Conservation (phyloP, 2,329 filamentous ascomycete genomes). For the Aureobasidium sp. region DNA sequence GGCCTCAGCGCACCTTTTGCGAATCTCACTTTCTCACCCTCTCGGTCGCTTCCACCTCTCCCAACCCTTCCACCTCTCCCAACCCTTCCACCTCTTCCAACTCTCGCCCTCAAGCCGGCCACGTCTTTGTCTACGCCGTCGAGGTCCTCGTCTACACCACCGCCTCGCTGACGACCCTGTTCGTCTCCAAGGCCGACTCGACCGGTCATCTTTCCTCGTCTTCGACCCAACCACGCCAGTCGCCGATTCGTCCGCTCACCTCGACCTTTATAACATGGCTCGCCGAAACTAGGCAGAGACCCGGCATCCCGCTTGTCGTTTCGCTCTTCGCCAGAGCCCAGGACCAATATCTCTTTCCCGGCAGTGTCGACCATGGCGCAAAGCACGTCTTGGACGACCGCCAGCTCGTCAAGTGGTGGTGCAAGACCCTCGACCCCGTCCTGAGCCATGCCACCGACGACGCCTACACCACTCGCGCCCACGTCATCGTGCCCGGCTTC, state of each 20-base stretch:
- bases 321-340: conserved; percentile 90
- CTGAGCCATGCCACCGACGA: conserved; percentile 31
- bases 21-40: conserved; percentile 72
- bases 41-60: conserved; percentile 31
- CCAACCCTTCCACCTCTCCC: too few relatives aligned
- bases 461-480: conserved; percentile 46
- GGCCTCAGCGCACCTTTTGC: conserved; percentile 70
- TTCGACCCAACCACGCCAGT: conserved; percentile 49
- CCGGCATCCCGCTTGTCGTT: conserved; percentile 60
- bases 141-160: conserved; percentile 84
- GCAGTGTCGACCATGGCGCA: conserved; percentile 70
- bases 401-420: conserved; percentile 93
- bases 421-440: conserved; percentile 71
- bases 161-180: conserved; percentile 70
- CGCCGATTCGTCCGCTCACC: conserved; percentile 65
- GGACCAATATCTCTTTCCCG: conserved; percentile 88
- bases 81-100: not conserved
- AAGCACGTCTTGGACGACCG: conserved; percentile 93
- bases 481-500: conserved; percentile 78
- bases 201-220: conserved; percentile 71
- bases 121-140: conserved; percentile 70
- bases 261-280: conserved; percentile 70
- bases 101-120: conserved; percentile 22
- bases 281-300: conserved; percentile 55
- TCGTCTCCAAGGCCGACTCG: conserved; percentile 94